Conservation (phyloP, 2,329 filamentous ascomycete genomes). For the Fusarium paranaense region DNA sequence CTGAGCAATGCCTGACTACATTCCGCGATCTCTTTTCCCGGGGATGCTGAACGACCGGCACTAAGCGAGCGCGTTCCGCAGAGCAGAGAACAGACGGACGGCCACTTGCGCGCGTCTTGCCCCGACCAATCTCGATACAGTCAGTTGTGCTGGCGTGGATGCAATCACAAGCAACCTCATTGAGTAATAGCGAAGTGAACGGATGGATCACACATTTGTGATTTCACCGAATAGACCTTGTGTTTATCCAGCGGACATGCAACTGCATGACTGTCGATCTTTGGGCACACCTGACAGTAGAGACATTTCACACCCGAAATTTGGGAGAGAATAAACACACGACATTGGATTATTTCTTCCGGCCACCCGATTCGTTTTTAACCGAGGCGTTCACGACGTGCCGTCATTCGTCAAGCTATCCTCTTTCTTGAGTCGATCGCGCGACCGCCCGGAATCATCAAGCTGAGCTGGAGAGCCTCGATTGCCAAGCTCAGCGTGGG, state of each 20-base stretch:
- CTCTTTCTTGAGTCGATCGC: background rate
- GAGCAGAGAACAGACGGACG: background rate
- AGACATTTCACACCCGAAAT: background rate
- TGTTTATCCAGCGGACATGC: background rate
- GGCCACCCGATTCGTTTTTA: background rate
- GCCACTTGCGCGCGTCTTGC: background rate
- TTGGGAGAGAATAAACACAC: background rate
- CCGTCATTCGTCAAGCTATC: background rate
- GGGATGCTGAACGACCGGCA: background rate
- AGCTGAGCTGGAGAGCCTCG: background rate
- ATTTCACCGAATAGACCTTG: background rate
- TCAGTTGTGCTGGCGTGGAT: background rate
- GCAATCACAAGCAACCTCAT: background rate
- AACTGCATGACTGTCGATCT: background rate
- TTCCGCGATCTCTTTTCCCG: background rate
- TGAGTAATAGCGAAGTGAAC: background rate
- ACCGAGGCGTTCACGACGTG: background rate
- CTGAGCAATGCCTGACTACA: background rate
- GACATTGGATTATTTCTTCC: background rate
- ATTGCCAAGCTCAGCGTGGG: background rate
- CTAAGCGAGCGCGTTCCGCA: background rate
- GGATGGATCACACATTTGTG: background rate
- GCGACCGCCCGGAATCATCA: background rate
- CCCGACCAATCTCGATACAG: background rate
- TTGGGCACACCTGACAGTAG: background rate